Evolutionary conservation across 2,329 filamentous ascomycete genomes (phyloP), one percentile per base, ranked within the genome.

Genomic region (Shiraia sp.): DNA sequence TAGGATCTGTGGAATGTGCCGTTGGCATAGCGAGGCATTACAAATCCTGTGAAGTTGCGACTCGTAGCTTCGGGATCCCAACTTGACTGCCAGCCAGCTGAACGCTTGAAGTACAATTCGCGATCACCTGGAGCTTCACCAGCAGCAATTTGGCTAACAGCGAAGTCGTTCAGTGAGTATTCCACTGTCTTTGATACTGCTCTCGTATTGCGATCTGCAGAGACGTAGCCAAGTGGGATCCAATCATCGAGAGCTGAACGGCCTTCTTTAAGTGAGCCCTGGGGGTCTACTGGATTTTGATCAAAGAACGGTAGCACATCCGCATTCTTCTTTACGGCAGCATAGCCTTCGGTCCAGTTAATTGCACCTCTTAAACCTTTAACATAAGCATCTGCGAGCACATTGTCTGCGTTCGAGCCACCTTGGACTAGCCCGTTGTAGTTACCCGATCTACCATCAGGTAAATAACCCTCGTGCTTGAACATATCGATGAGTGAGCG

Each of bases 261-360:
- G 1, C 72, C 72, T 49, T 74, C 69, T 37, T 73, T 71, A 5
- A 72, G 57, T 1, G 67, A 68, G 10, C 67, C 69, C 46, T 60
- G 58, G 2, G 51, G 38, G 32, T 69, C 65, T 2, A 68, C 53
- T 4, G 65, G 63, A 27, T 68, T 69, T 22, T 65, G 45, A 23
- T 69, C 65, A 23, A 61, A 68, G 40, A 58, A 66, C 0, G 65
- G 65, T 0, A 65, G 17, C 2, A 82, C 76, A 53, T 89, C 85
- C 2, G 86, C 85, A 47, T 90, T 84, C 49, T 86, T 86, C 13
- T 87, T 76, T 0, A 91, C 80, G 0, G 87, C 87, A 35, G 82
- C 79, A 48, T 88, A 90, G 0, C 82, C 87, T 9, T 78, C 79
- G 0, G 76, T 70, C 87, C 87, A 91, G 61, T 87, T 80, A n/a